Conservation (phyloP, 2,329 filamentous ascomycete genomes). For the Aspergillus thermomutatus region DNA sequence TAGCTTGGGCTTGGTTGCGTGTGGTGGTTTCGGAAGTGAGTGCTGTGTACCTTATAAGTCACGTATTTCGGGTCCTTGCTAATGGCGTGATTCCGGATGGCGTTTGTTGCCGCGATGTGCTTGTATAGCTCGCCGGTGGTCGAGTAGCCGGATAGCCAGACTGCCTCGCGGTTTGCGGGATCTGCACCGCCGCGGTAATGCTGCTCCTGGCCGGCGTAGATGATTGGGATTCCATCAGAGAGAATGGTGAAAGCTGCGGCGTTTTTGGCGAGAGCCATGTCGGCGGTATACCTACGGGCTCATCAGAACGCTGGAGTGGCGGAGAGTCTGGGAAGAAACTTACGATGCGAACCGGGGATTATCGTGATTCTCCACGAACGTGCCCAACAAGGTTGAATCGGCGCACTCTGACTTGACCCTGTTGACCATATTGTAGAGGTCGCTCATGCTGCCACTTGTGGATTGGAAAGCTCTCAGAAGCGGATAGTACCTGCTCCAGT, state of each 20-base stretch:
- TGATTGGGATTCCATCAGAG: conserved; percentile 58
- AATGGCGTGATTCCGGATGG: conserved; percentile 47
- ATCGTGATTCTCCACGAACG: conserved; percentile 62
- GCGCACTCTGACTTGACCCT: conserved; percentile 31
- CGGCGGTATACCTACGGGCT: conserved; percentile 26
- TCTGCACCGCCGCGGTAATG: conserved; percentile 52
- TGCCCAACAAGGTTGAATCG: conserved; percentile 50
- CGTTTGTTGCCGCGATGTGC: conserved; percentile 49
- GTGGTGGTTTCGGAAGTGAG: not conserved
- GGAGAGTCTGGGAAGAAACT: not conserved
- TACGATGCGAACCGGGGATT: conserved; percentile 52
- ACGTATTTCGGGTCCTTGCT: conserved; percentile 37
- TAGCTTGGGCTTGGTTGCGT: not conserved
- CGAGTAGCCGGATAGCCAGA: conserved; percentile 54
- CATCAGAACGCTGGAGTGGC: not conserved
- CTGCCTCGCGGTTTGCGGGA: conserved; percentile 55
- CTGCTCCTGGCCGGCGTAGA: conserved; percentile 68
- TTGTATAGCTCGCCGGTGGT: conserved; percentile 48
- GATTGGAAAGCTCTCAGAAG: conserved; percentile 35
- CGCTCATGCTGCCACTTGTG: conserved; percentile 31
- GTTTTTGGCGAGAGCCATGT: conserved; percentile 54
- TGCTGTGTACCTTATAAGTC: conserved; percentile 30
- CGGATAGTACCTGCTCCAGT: conserved; percentile 25
- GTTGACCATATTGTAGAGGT: conserved; percentile 34
- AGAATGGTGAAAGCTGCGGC: conserved; percentile 60